Conservation (phyloP, 177 flowering plant genomes). For the Vitis hybrid region DNA sequence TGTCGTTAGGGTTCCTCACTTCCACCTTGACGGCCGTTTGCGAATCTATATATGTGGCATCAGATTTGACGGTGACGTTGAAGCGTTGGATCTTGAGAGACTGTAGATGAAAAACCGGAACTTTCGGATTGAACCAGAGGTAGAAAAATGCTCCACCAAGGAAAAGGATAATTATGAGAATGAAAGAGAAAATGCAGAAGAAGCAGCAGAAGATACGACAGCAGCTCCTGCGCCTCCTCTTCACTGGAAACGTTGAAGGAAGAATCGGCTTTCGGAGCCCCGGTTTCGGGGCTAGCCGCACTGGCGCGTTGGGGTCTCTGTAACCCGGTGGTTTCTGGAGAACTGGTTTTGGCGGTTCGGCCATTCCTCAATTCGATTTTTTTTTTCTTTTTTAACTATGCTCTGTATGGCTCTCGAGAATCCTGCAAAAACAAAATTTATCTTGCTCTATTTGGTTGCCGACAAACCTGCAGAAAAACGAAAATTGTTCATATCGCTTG, state of each 20-base stretch:
- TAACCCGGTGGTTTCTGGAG: conserved; percentile 68
- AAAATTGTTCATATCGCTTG: too few species aligned
- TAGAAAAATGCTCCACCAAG: conserved; percentile 34
- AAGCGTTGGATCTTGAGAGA: conserved; percentile 37
- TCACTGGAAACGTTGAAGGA: conserved; percentile 32
- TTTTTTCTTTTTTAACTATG: background rate
- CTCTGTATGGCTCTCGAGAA: too few species aligned
- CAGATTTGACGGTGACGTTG: conserved; percentile 34
- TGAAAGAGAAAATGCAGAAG: conserved; percentile 19
- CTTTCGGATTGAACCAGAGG: conserved; percentile 54
- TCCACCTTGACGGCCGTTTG: conserved; percentile 33
- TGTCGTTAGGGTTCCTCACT: conserved; percentile 45
- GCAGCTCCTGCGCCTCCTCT: conserved; percentile 23
- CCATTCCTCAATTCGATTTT: conserved; percentile 14
- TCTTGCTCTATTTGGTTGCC: background rate
- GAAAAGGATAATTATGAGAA: conserved; percentile 20
- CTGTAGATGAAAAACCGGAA: conserved; percentile 49
- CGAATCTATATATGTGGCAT: conserved; percentile 46
- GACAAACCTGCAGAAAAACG: too few species aligned
- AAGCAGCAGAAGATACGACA: conserved; percentile 48
- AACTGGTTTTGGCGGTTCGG: conserved; percentile 28
- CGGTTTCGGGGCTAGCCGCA: conserved; percentile 12
- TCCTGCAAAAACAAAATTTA: background rate
- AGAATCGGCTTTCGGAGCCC: conserved; percentile 25
- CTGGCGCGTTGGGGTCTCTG: conserved; percentile 35